Percentiles rank a stretch among this genome's conserved stretches.
Evolutionary conservation across 495 filamentous ascomycete genomes (phyloP).

Genomic region (Tuber umbilicatum): DNA sequence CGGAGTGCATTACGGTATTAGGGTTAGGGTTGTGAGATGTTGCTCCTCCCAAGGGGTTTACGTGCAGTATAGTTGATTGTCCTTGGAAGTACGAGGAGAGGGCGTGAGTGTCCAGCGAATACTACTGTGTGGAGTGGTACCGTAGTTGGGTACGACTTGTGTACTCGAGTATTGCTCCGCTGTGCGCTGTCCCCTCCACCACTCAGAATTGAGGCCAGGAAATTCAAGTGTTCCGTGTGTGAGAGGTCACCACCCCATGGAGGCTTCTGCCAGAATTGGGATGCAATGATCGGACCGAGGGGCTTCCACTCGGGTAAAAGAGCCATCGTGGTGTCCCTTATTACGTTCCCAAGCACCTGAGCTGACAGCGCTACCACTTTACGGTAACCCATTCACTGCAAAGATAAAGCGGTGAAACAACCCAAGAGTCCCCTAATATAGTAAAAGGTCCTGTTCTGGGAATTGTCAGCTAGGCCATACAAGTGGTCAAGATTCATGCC

Average conservation of each 20-base stretch:
- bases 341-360: no score
- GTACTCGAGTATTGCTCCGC: neutral
- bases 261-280: neutral
- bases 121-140: neutral
- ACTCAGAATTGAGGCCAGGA: neutral
- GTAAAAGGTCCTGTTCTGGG: no score
- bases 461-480: no score
- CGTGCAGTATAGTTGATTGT: neutral
- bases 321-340: neutral
- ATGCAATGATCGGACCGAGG: neutral
- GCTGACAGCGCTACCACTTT: no score
- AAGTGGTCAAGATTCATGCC: no score
- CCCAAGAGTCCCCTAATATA: no score
- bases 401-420: no score
- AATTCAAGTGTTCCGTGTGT: no score
- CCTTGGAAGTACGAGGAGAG: neutral
- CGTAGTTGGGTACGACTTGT: neutral
- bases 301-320: neutral
- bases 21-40: neutral
- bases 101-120: neutral
- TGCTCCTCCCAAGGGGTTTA: neutral
- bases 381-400: no score
- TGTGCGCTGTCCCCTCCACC: neutral
- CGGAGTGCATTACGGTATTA: neutral
- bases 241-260: neutral